These are phyloP conservation scores for Medicago arabica DNA, from an alignment of 306 rosid genomes.

Conservation along the genomic window DNA sequence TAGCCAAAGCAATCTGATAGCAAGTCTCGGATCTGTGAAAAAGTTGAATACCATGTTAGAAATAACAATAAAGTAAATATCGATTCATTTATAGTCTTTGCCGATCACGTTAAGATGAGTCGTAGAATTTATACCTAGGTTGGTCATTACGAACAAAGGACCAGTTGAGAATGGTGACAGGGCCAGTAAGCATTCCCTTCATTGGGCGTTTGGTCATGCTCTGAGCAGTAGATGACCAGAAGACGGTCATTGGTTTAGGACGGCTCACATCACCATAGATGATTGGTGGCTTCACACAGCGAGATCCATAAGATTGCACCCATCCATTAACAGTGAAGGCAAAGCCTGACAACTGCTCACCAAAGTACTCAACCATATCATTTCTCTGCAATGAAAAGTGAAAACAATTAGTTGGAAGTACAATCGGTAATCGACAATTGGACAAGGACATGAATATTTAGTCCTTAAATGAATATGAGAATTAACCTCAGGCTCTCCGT, in stretches of 20 bases:
- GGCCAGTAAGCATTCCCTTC: constrained; percentile 98
- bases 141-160: constrained; percentile 88
- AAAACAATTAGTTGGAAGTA: constrained; percentile 35
- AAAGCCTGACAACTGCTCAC: constrained; percentile 88
- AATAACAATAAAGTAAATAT: background rate
- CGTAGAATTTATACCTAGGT: constrained; percentile 57
- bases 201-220: constrained; percentile 82
- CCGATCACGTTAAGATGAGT: background rate
- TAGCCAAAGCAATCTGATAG: constrained; percentile 92
- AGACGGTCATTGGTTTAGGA: constrained; percentile 86
- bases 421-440: background rate
- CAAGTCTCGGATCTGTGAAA: constrained; percentile 67
- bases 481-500: constrained; percentile 91
- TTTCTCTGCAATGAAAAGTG: constrained; percentile 68
- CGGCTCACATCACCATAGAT: constrained; percentile 94
- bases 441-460: background rate
- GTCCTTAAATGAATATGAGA: constrained; percentile 35
- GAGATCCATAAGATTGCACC: constrained; percentile 95
- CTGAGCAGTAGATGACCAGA: constrained; percentile 88
- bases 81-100: background rate
- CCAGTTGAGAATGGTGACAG: constrained; percentile 95
- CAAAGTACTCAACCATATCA: constrained; percentile 93
- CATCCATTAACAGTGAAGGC: constrained; percentile 86
- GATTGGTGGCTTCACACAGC: constrained; percentile 96
- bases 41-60: constrained; percentile 14